phyloP scores from a whole-genome alignment of 2,329 filamentous ascomycete species.

The Lizonia empirigonia region DNA sequence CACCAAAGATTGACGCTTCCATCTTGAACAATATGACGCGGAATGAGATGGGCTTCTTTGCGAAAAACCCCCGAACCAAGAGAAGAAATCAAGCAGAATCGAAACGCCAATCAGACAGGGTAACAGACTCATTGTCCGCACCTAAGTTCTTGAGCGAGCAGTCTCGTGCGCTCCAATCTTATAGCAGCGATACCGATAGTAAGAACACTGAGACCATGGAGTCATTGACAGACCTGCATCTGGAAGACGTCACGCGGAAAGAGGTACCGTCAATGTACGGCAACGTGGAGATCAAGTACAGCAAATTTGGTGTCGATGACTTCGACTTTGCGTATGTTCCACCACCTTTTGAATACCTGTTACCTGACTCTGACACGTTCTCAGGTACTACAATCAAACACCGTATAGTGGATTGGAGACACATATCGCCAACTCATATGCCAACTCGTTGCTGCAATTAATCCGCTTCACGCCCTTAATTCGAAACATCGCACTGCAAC shows the following conservation, averaged over 20 bases:
- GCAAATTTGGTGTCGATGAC: slow-evolving; percentile 98
- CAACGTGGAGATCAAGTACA: slow-evolving; percentile 97
- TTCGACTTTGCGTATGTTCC: slow-evolving; percentile 85
- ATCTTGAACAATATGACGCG: slow-evolving; percentile 71
- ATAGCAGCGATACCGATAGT: slow-evolving; percentile 33
- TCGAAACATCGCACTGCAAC: slow-evolving; percentile 85
- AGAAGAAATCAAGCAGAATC: slow-evolving; percentile 84
- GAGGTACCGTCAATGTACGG: slow-evolving; percentile 89
- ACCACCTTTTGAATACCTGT: neutral
- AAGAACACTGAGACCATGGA: slow-evolving; percentile 63
- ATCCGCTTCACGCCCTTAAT: slow-evolving; percentile 88
- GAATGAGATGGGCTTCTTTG: slow-evolving; percentile 77
- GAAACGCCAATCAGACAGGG: slow-evolving; percentile 66
- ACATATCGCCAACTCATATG: slow-evolving; percentile 95
- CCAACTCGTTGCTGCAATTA: slow-evolving; percentile 88
- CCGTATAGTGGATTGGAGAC: slow-evolving; percentile 90
- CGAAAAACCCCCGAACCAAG: slow-evolving; percentile 73
- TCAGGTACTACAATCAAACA: slow-evolving; percentile 92
- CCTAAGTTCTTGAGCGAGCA: slow-evolving; percentile 97
- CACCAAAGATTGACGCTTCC: slow-evolving; percentile 73
- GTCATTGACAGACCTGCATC: slow-evolving; percentile 68
- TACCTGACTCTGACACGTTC: slow-evolving; percentile 18
- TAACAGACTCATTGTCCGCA: slow-evolving; percentile 68
- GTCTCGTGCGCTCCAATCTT: slow-evolving; percentile 66
- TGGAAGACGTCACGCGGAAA: slow-evolving; percentile 73